Conservation (phyloP, 83 land plant species). For the Larix sibirica region DNA sequence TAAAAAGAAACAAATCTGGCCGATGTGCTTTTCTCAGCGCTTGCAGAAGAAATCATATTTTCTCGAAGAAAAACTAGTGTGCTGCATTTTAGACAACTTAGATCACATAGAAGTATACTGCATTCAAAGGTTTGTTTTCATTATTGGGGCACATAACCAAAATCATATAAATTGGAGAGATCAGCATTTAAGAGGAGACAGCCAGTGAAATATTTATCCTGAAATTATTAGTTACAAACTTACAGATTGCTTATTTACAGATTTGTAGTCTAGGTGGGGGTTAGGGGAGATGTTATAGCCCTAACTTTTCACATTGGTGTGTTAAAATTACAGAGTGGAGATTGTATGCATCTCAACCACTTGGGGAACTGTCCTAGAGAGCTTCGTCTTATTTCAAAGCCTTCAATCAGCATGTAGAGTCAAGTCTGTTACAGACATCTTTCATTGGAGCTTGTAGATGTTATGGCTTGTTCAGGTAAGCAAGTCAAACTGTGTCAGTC, state of each 20-base stretch:
- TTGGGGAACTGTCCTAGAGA: not conserved
- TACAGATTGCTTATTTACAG: not conserved
- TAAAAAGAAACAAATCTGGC: not conserved
- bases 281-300: not conserved
- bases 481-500: not conserved
- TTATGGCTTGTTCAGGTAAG: not conserved
- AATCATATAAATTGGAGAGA: not conserved
- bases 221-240: not conserved
- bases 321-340: not conserved
- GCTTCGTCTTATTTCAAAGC: not conserved
- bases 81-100: not conserved
- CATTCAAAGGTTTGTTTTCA: not conserved
- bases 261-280: not conserved
- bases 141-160: not conserved
- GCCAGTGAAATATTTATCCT: not conserved
- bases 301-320: not conserved
- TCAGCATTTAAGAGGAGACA: not conserved
- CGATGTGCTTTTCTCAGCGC: not conserved
- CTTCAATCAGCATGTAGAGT: not conserved
- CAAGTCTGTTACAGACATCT: not conserved
- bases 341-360: not conserved
- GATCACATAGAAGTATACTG: not conserved
- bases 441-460: conserved; percentile 1
- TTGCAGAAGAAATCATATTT: not conserved
- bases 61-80: not conserved